Evolutionary conservation across 768 basidiomycete genomes (phyloP).

Genomic region (Glaciozyma antarctica): DNA sequence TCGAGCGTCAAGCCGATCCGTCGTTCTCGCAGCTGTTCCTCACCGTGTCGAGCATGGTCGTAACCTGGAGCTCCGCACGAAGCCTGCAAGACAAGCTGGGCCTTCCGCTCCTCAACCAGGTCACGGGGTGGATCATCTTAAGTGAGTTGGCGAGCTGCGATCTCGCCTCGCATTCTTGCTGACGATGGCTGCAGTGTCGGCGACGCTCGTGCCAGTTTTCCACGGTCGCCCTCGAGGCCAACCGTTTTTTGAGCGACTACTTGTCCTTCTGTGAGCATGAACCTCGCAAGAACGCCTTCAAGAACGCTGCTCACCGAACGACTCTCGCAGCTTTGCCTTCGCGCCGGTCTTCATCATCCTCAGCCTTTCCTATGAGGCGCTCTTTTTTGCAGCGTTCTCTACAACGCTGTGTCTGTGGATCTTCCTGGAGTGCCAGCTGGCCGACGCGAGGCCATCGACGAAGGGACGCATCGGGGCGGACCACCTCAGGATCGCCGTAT

Average conservation of each 20-base stretch:
- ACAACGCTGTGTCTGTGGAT: conserved; percentile 59
- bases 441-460: not conserved
- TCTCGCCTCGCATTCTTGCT: conserved; percentile 1
- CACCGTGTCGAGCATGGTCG: conserved; percentile 45
- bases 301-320: conserved; percentile 23
- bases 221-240: conserved; percentile 28
- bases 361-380: conserved; percentile 69
- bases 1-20: not conserved
- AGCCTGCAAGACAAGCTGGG: conserved; percentile 60
- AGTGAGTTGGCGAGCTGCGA: conserved; percentile 41
- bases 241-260: conserved; percentile 29
- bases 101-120: conserved; percentile 54
- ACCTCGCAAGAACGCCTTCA: too few relatives aligned
- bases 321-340: conserved; percentile 48
- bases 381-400: conserved; percentile 67
- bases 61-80: conserved; percentile 53
- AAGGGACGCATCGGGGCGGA: conserved; percentile 46
- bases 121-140: conserved; percentile 57
- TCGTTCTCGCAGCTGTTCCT: conserved; percentile 42
- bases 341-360: conserved; percentile 66
- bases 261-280: conserved; percentile 41
- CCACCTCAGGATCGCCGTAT: conserved; percentile 63
- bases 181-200: not conserved
- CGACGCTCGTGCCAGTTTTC: conserved; percentile 16
- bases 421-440: conserved; percentile 46